These are phyloP conservation scores for Hyphodiscus hymeniophilus DNA, from an alignment of 495 filamentous ascomycete genomes.

Conservation along the genomic window DNA sequence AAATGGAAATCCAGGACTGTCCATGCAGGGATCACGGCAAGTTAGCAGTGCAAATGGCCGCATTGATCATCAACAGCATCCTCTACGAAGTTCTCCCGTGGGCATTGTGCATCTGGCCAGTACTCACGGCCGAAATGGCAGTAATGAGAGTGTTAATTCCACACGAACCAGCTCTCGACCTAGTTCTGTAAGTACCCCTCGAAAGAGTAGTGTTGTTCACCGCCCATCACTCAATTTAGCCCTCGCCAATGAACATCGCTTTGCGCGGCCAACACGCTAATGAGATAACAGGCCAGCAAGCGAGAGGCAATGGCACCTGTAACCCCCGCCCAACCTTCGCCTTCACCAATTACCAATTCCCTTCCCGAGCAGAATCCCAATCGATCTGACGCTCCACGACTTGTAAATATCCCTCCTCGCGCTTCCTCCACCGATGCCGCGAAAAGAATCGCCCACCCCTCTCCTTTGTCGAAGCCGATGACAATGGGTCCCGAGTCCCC, in stretches of 20 bases:
- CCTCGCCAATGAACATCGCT: too few species aligned
- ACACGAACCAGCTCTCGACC: constrained; percentile 32
- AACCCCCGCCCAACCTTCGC: constrained; percentile 38
- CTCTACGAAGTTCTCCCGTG: constrained; percentile 25
- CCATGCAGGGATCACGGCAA: constrained; percentile 19
- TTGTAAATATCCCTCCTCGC: constrained; percentile 57
- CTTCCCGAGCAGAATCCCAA: constrained; percentile 17
- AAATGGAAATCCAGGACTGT: constrained; percentile 23
- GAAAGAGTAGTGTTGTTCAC: constrained; percentile 6
- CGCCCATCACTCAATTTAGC: constrained; percentile 19
- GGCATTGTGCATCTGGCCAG: constrained; percentile 35
- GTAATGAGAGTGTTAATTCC: constrained; percentile 43
- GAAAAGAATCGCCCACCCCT: constrained; percentile 68
- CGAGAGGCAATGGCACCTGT: constrained; percentile 26
- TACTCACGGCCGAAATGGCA: constrained; percentile 51
- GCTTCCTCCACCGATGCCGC: constrained; percentile 61
- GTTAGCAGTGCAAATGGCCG: constrained; percentile 22
- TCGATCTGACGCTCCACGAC: constrained; percentile 46
- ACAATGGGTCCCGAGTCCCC: constrained; percentile 43
- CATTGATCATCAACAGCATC: constrained; percentile 23
- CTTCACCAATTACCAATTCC: constrained; percentile 30
- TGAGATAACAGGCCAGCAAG: constrained; percentile 20
- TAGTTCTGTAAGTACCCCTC: constrained; percentile 45
- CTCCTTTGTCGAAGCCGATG: constrained; percentile 81
- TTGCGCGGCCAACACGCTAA: constrained; percentile 19